These are phyloP conservation scores for Mariannaea elegans DNA, from an alignment of 2,329 filamentous ascomycete genomes.

Conservation along the genomic window DNA sequence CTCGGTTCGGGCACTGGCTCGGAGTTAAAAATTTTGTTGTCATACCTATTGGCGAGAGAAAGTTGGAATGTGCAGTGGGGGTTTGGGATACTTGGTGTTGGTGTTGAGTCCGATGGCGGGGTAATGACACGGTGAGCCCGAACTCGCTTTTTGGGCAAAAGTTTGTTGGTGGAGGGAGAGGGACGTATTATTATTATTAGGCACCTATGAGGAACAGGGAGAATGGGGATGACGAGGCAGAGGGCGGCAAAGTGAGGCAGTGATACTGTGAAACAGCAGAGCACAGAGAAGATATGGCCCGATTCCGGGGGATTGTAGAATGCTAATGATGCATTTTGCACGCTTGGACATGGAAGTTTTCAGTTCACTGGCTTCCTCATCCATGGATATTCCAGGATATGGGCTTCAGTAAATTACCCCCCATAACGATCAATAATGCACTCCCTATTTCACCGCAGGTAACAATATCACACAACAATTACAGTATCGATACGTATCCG, in stretches of 20 bases:
- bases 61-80: slow-evolving; percentile 22
- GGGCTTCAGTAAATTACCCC: background rate
- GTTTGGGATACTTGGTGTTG: background rate
- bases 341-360: background rate
- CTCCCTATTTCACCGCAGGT: background rate
- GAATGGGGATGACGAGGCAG: background rate
- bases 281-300: slow-evolving; percentile 3
- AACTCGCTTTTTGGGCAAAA: slow-evolving; percentile 4
- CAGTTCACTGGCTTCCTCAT: background rate
- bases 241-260: background rate
- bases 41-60: slow-evolving; percentile 13
- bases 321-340: background rate
- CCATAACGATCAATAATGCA: background rate
- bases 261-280: background rate
- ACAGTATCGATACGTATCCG: background rate
- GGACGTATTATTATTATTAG: background rate
- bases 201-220: background rate
- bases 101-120: slow-evolving; percentile 9
- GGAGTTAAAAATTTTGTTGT: slow-evolving; percentile 7
- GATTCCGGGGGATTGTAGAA: slow-evolving; percentile 1
- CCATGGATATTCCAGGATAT: background rate
- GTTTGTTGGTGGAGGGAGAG: background rate
- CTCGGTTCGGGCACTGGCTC: background rate
- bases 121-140: background rate
- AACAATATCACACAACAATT: background rate